Conservation (phyloP, 2,329 filamentous ascomycete genomes). For the Neofusicoccum kwambonambiense region DNA sequence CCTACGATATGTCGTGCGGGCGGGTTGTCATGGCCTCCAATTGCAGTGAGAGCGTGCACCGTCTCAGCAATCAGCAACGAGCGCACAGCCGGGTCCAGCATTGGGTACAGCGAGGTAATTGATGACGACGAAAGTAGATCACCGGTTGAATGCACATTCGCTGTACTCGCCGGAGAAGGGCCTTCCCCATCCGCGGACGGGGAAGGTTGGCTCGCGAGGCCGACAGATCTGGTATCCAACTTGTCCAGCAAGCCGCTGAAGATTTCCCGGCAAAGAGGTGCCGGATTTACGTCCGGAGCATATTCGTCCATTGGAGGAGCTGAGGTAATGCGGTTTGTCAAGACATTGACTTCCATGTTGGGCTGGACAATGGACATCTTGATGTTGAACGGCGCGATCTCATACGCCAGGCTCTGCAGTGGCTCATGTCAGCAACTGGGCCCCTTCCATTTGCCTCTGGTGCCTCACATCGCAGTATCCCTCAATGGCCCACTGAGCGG, state of each 20-base stretch:
- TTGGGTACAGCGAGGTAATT: constrained; percentile 70
- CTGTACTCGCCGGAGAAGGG: constrained; percentile 25
- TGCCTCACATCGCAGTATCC: constrained; percentile 78
- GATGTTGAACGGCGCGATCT: constrained; percentile 93
- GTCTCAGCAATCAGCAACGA: constrained; percentile 82
- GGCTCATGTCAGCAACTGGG: neutral
- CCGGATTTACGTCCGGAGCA: constrained; percentile 67
- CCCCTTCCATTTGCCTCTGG: neutral
- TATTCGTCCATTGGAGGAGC: constrained; percentile 74
- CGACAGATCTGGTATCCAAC: constrained; percentile 51
- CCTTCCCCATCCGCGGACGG: constrained; percentile 1
- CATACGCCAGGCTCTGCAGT: constrained; percentile 74
- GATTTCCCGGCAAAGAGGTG: constrained; percentile 80
- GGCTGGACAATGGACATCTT: constrained; percentile 95
- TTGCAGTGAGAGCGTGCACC: constrained; percentile 84
- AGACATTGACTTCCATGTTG: constrained; percentile 83
- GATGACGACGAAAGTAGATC: constrained; percentile 48
- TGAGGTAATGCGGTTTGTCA: constrained; percentile 84
- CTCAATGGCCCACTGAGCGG: constrained; percentile 91
- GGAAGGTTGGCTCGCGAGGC: constrained; percentile 21
- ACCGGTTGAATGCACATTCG: constrained; percentile 33
- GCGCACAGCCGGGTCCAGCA: constrained; percentile 63
- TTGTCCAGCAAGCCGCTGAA: constrained; percentile 75
- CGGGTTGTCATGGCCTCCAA: constrained; percentile 93
- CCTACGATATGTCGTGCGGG: constrained; percentile 93